Percentiles rank a stretch among this genome's conserved stretches.
Conservation (phyloP, 768 basidiomycete genomes). For the Udeniomyces megalosporus region DNA sequence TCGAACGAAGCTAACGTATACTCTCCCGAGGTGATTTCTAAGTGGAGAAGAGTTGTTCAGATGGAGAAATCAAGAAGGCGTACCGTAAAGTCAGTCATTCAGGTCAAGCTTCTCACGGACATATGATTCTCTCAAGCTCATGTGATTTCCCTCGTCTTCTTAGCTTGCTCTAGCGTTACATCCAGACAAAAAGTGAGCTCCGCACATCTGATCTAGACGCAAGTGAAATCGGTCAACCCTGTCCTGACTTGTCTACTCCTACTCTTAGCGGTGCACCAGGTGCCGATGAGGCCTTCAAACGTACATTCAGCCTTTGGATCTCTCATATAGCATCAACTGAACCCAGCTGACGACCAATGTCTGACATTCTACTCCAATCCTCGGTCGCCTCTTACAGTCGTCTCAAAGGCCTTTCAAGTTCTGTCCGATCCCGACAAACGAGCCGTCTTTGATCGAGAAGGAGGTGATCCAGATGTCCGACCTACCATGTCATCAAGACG, state of each 20-base stretch:
- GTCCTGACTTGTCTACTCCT: neutral
- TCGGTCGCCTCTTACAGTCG: constrained; percentile 42
- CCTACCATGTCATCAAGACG: constrained; percentile 24
- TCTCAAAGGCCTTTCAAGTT: constrained; percentile 93
- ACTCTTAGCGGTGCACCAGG: constrained; percentile 79
- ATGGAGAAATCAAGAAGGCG: constrained; percentile 49
- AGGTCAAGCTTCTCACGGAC: neutral
- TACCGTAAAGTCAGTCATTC: constrained; percentile 65
- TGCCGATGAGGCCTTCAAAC: constrained; percentile 94
- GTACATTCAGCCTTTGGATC: constrained; percentile 37
- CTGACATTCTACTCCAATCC: neutral
- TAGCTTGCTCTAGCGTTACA: constrained; percentile 60
- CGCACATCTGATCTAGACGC: no score
- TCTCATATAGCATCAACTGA: neutral
- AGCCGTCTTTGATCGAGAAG: constrained; percentile 64
- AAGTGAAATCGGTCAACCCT: no score
- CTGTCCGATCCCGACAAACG: constrained; percentile 87
- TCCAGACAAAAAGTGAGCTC: constrained; percentile 29
- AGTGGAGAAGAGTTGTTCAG: constrained; percentile 28
- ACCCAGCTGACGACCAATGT: neutral
- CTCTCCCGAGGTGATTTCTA: neutral
- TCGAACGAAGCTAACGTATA: no score
- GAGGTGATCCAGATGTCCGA: constrained; percentile 70
- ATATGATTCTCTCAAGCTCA: neutral
- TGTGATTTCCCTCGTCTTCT: neutral